These are phyloP conservation scores for Beauveria pseudobassiana DNA, from an alignment of 2,329 filamentous ascomycete species.

Conservation along the genomic window DNA sequence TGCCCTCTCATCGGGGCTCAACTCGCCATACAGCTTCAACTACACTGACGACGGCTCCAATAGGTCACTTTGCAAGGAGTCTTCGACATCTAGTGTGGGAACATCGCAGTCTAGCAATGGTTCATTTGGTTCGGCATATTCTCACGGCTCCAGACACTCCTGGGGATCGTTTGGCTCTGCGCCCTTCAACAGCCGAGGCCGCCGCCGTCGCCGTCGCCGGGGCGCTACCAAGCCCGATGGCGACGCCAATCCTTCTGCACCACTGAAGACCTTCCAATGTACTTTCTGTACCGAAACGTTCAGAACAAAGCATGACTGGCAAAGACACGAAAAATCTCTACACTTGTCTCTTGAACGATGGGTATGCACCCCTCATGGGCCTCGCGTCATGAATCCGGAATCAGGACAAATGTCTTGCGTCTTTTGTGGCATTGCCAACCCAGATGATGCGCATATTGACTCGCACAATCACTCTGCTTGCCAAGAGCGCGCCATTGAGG, in stretches of 20 bases:
- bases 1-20: constrained; percentile 44
- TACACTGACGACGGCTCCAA: constrained; percentile 55
- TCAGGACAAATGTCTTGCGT: constrained; percentile 51
- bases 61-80: constrained; percentile 50
- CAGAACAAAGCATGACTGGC: constrained; percentile 62
- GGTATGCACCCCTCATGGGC: constrained; percentile 55
- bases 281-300: constrained; percentile 64
- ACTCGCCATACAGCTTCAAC: constrained; percentile 49
- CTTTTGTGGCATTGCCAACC: constrained; percentile 51
- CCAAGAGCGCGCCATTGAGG: constrained; percentile 53
- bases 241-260: constrained; percentile 28
- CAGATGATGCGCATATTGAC: constrained; percentile 49
- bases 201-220: constrained; percentile 41
- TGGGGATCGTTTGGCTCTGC: constrained; percentile 43
- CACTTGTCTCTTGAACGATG: constrained; percentile 58
- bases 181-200: constrained; percentile 34
- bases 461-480: constrained; percentile 56
- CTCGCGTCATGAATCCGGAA: constrained; percentile 48
- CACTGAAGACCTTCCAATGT: constrained; percentile 54
- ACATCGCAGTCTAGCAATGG: constrained; percentile 54
- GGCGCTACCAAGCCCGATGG: constrained; percentile 31
- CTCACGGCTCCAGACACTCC: constrained; percentile 50
- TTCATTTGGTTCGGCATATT: constrained; percentile 52
- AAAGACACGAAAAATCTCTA: constrained; percentile 61
- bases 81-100: constrained; percentile 52